phyloP scores from a whole-genome alignment of 2,329 filamentous ascomycete species.

The Beauveria medogensis region DNA sequence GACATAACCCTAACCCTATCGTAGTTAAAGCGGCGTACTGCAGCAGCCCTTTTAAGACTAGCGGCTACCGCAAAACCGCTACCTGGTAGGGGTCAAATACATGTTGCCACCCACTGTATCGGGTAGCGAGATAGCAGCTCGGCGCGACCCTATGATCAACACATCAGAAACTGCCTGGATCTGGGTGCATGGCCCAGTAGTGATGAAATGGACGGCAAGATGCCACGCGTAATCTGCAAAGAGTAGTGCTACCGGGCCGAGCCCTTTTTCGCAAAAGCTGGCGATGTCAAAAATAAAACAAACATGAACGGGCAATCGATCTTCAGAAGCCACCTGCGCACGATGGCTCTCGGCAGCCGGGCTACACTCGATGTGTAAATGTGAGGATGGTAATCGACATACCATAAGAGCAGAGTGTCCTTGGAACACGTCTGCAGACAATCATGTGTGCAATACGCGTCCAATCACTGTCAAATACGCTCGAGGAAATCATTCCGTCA shows the following conservation, averaged over 20 bases:
- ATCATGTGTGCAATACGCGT: constrained; percentile 18
- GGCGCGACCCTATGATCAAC: no score
- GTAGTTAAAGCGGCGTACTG: no score
- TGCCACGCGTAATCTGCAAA: not conserved
- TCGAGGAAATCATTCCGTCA: constrained; percentile 13
- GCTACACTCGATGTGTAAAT: constrained; percentile 23
- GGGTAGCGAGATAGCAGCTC: no score
- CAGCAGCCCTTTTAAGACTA: no score
- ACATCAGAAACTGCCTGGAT: no score
- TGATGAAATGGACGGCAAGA: no score
- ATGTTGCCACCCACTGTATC: no score
- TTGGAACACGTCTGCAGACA: constrained; percentile 21
- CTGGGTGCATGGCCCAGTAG: no score
- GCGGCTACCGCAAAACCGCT: no score
- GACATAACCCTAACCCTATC: no score
- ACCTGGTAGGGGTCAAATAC: no score
- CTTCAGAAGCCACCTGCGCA: constrained; percentile 13
- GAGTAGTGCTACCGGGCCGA: no score
- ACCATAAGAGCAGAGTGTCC: constrained; percentile 24
- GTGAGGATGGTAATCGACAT: constrained; percentile 25
- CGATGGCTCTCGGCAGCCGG: constrained; percentile 26
- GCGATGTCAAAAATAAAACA: not conserved
- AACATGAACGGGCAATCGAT: not conserved
- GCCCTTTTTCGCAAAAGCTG: not conserved
- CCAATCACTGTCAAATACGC: not conserved